Base-by-base conservation (phyloP, 2,329 filamentous ascomycete genomes). In the Pleochaeta shiraiana region DNA sequence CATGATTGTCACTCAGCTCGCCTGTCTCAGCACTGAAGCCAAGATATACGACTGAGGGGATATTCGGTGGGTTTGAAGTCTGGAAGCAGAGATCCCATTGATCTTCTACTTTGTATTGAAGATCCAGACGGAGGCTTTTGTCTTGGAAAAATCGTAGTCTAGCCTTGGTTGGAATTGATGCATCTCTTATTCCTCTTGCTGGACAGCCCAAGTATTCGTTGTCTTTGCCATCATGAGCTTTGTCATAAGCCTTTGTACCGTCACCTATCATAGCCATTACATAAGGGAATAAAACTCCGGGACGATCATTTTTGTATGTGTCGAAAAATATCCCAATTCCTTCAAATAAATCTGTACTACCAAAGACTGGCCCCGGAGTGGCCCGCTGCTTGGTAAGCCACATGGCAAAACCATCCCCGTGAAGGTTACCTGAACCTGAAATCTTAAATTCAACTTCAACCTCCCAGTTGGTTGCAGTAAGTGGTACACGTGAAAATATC, bases 281-380 rank as follows among this genome's bases (percentile, higher is more conserved):
- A 73, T 95, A 96, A 63, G 93, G 93, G 76, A 98, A 98, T 59
- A 95, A 88, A 50, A 90, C 87, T 53, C 93, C 93, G 0, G 93
- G 92, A 16, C 93, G 85, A 78, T 96, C 95, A 79, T 98, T 98
- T 84, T 98, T 98, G 81, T 98, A 98, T 55, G 93, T 98, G 74
- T 98, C 93, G 77, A 98, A 83, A 78, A 74, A 97, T 75, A 98
- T 81, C 64, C 90, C 93, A 59, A 98, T 81, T 4, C 93, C 93
- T 74, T 98, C 92, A 70, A 97, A 98, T 68, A 83, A 83, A 76
- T 98, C 92, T 33, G 81, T 79, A 69, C 85, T 86, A 63, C 93
- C 93, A 75, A 98, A 98, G 43, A 98, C 92, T 12, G 84, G 81
- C 19, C 93, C 93, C 66, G 79, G 76, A 70, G 85, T 81, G 34